Base-by-base conservation (phyloP, 1,284 basidiomycete species). In the Leccinum fallax region DNA sequence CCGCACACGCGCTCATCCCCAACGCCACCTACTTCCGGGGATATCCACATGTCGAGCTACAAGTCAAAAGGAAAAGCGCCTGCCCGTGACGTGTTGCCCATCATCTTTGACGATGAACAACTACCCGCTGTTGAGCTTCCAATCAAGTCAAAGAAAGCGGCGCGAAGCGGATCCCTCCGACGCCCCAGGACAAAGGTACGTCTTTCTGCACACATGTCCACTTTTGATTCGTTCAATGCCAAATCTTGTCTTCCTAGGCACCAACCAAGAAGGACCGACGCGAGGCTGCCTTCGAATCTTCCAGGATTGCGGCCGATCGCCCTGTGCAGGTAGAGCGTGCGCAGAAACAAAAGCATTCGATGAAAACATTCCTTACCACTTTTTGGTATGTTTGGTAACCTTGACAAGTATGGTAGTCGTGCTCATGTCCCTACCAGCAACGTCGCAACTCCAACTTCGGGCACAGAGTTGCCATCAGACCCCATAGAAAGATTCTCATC, bases 401-500 rank as follows among this genome's bases (percentile, higher is more conserved):
- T 60, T 21, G 11, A 5, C n/a, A 3, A 15, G 19, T 30, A n/a
- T 7, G 51, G 28, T 15, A 26, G 3, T 51, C 26, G 13, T 61
- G 16, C 49, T 74, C 51, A 72, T 57, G 5, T 46, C 26, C 30
- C 11, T 16, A 40, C 26, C 30, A 75, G 71, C 32, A 57, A 65
- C 5, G 55, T 56, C 21, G 26, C 28, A 24, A 49, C 24, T 26
- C 53, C 63, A 34, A 61, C 64, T 24, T 63, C 53, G 3, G 62
- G 62, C 8, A 43, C 61, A 46, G 74, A 77, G 49, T 58, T 74
- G 36, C 62, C 64, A 11, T 77, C 75, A 9, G 73, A 74, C 53
- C 73, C 73, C 5, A 74, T 77, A 24, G 69, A 75, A 43, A 71
- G 64, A 59, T 74, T 74, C 59, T 76, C 73, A 7, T 77, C 73